Base-by-base conservation (phyloP, 2,329 filamentous ascomycete genomes). In the Rugonectria rugulosa region DNA sequence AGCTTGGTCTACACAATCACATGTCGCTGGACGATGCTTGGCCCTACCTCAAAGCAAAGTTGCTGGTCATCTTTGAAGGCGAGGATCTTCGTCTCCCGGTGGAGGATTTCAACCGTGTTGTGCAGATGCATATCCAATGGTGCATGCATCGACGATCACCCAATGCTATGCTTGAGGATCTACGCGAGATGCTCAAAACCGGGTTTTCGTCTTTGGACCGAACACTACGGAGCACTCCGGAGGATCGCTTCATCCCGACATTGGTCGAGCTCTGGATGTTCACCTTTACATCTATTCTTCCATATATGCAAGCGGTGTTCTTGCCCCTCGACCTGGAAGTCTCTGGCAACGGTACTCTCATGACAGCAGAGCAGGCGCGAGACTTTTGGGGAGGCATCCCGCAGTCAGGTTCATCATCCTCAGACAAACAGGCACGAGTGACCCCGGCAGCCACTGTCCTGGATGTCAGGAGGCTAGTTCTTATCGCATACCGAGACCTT, bases 291-390 rank as follows among this genome's bases (percentile, higher is more conserved):
- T 90, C 86, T 6, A 91, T 98, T 31, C 76, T 98, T 5, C 95
- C 95, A 0, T 98, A 97, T 69, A 88, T 99, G 66, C 94, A 98
- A 76, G 92, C 94, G 1, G 93, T 97, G 1, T 97, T 99, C 70
- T 78, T 99, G 2, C 95, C 93, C 0, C 78, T 99, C 1, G 95
- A 99, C 68, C 84, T 97, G 10, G 95, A 99, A 71, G 96, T 99
- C 70, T 88, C 91, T 48, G 95, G 94, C 6, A 84, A 84, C 41
- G 95, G 95, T 14, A 80, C 86, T 0, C 83, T 98, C 51, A 88
- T 98, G 83, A 88, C 83, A 1, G 74, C 84, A 0, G 87, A 91
- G 5, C 89, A 96, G 73, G 90, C 93, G 5, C 86, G 88, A 34
- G 94, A 98, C 56, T 97, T 97, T 68, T 98, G 94, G 92, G 90